Conservation (phyloP, 2,329 filamentous ascomycete genomes). For the Penicillium sp. region DNA sequence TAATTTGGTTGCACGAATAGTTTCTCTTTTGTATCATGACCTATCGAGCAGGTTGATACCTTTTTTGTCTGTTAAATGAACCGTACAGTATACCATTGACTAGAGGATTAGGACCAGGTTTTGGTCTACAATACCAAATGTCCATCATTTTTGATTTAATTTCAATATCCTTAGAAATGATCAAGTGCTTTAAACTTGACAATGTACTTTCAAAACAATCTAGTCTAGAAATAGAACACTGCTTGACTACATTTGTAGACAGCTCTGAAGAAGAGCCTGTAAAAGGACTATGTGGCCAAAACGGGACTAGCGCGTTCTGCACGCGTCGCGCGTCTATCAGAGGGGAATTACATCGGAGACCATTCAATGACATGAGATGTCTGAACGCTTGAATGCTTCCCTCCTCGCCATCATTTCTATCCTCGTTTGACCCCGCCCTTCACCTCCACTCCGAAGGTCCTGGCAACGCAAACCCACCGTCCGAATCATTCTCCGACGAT, state of each 20-base stretch:
- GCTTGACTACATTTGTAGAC: neutral
- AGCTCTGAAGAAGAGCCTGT: neutral
- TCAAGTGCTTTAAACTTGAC: neutral
- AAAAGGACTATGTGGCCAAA: constrained; percentile 10
- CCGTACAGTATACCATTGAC: constrained; percentile 19
- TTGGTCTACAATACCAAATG: constrained; percentile 9
- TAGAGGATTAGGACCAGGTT: constrained; percentile 9
- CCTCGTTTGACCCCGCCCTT: constrained; percentile 53
- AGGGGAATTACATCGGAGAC: constrained; percentile 16
- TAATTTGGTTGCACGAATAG: constrained; percentile 10
- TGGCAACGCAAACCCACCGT: constrained; percentile 23
- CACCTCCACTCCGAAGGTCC: constrained; percentile 48
- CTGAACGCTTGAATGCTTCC: constrained; percentile 32
- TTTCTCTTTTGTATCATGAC: constrained; percentile 21
- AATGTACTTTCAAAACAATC: neutral
- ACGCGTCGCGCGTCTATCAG: constrained; percentile 29
- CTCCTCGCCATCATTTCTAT: constrained; percentile 38
- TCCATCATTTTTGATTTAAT: neutral
- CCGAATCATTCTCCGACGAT: constrained; percentile 40
- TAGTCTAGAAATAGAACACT: neutral
- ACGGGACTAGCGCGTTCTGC: constrained; percentile 27
- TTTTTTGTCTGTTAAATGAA: constrained; percentile 13
- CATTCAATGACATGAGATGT: constrained; percentile 13
- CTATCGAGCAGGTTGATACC: constrained; percentile 10
- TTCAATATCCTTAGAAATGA: neutral